Base-by-base conservation (phyloP, 768 basidiomycete genomes). In the Cyathus striatus region DNA sequence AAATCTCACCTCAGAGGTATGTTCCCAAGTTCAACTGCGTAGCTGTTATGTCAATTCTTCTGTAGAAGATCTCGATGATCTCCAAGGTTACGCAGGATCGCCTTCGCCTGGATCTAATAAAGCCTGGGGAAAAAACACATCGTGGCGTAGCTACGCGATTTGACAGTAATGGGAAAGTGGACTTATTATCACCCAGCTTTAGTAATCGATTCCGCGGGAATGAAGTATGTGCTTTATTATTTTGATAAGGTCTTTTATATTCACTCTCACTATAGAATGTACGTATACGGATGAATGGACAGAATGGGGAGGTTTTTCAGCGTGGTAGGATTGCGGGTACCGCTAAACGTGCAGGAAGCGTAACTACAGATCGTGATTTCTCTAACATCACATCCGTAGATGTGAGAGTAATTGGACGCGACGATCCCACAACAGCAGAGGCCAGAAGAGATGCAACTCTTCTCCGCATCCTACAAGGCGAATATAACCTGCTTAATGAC, bases 371-470 rank as follows among this genome's bases (percentile, higher is more conserved):
- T 6, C 48, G 43, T 49, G 13, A 47, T 47, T 30, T 51, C 42
- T 43, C 40, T 42, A 57, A 59, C 52, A 66, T 45, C 58, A 63
- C 56, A 1, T 59, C 78, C 22, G 42, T 52, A 0, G 56, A 56
- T 5, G 64, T 86, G 18, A 71, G 61, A 18, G 68, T 81, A 6
- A 65, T 69, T 48, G 83, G 82, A 0, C 70, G 67, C 24, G 81
- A 75, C 30, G 71, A 63, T 27, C 76, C 74, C 1, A 88, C 86
- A 3, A 55, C 51, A 17, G 83, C 86, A 21, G 83, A 86, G 47
- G 58, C 59, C 3, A 64, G 70, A 36, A 70, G 69, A 20, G 69
- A 64, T 1, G 61, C 57, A 0, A 62, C 64, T 20, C 44, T 78
- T 27, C 68, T 74, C 25, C 60, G 58, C 4, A 61, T 72, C 36